phyloP scores from a whole-genome alignment of 2,329 filamentous ascomycete species.

The Colletotrichum incanum region DNA sequence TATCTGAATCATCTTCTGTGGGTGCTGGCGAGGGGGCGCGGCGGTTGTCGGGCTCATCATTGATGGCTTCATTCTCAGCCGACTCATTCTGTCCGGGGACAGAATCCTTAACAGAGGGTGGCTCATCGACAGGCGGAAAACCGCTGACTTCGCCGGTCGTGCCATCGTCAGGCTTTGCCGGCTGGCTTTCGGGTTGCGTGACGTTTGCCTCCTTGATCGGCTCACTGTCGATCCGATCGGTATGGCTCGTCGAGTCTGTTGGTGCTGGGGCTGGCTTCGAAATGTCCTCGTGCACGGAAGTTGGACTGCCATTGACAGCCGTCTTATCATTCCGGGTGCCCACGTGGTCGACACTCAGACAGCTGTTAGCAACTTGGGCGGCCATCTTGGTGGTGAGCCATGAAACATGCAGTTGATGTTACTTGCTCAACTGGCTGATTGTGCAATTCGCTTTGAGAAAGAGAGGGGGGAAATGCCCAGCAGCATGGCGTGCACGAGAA shows the following conservation, averaged over 20 bases:
- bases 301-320: background rate
- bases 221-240: background rate
- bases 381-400: background rate
- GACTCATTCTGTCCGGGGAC: background rate
- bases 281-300: background rate
- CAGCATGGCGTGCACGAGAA: background rate
- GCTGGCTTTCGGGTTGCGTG: background rate
- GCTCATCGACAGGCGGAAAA: background rate
- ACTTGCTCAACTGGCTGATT: background rate
- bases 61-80: background rate
- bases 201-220: background rate
- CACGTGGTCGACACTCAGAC: background rate
- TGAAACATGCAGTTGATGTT: background rate
- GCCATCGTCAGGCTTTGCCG: background rate
- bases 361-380: background rate
- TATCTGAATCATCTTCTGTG: background rate
- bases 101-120: background rate
- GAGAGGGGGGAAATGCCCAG: background rate
- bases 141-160: background rate
- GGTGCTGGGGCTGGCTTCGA: background rate
- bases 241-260: background rate
- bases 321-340: background rate
- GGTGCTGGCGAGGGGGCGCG: background rate
- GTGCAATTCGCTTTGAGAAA: background rate
- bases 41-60: background rate